Conservation (phyloP, 768 basidiomycete species). For the Mycena rebaudengoi region DNA sequence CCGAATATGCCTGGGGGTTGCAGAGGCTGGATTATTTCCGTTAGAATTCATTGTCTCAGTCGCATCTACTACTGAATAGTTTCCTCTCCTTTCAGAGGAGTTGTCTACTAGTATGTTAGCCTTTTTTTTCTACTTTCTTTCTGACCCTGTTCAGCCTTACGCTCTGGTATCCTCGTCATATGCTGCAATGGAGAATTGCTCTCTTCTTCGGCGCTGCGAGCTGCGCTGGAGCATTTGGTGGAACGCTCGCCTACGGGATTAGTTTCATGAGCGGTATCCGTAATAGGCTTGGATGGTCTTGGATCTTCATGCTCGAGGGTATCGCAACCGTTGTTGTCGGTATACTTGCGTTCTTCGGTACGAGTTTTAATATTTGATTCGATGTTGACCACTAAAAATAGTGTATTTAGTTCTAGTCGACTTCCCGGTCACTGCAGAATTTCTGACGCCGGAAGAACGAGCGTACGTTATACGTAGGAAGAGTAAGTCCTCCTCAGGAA, state of each 20-base stretch:
- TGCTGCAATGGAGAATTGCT: conserved; percentile 66
- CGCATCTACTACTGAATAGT: neutral
- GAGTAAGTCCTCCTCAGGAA: conserved; percentile 46
- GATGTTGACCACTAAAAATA: no score
- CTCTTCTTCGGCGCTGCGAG: conserved; percentile 74
- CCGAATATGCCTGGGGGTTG: conserved; percentile 66
- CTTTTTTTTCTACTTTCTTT: neutral
- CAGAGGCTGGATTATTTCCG: conserved; percentile 78
- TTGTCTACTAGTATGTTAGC: conserved; percentile 69
- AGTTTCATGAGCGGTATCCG: conserved; percentile 57
- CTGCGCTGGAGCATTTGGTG: conserved; percentile 62
- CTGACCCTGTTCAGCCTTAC: conserved; percentile 53
- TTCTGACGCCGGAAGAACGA: conserved; percentile 69
- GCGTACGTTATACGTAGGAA: conserved; percentile 62
- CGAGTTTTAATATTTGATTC: conserved; percentile 7
- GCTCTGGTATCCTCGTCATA: conserved; percentile 73
- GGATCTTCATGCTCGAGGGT: conserved; percentile 75
- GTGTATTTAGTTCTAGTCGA: conserved; percentile 64
- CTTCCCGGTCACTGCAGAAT: conserved; percentile 64
- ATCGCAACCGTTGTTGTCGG: conserved; percentile 66
- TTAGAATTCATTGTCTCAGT: neutral
- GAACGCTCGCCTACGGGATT: conserved; percentile 64
- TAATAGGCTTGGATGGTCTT: conserved; percentile 66
- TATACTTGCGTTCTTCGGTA: conserved; percentile 59
- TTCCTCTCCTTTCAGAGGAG: conserved; percentile 45